A percentile compares a stretch with the other conserved stretches of the same genome.
These are phyloP conservation scores for Gigaspora rosea DNA, from an alignment of 192 early-diverging fungal species.

Conservation along the genomic window DNA sequence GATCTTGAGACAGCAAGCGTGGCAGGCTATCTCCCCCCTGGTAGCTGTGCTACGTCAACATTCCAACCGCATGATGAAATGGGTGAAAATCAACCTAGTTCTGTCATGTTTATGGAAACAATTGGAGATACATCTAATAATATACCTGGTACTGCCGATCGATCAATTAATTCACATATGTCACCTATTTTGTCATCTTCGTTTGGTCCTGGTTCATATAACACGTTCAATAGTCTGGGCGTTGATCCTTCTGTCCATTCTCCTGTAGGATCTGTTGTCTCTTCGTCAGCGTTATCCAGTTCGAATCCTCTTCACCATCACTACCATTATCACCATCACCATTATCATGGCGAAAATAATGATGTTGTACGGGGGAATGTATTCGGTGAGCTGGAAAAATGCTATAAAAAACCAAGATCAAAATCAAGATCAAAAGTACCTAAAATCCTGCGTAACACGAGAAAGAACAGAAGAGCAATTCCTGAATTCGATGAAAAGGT, in stretches of 20 bases:
- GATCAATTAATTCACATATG: slow-evolving; percentile 19
- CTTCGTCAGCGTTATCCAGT: slow-evolving; percentile 24
- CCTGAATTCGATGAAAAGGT: slow-evolving; percentile 8
- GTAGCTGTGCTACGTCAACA: slow-evolving; percentile 7
- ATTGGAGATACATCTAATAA: background rate
- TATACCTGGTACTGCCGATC: background rate
- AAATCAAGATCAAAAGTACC: slow-evolving; percentile 1
- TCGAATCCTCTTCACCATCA: slow-evolving; percentile 33
- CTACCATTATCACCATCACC: slow-evolving; percentile 34
- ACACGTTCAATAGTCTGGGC: slow-evolving; percentile 29
- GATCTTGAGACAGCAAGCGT: slow-evolving; percentile 41
- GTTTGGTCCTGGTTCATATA: slow-evolving; percentile 19
- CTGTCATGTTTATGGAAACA: slow-evolving; percentile 2
- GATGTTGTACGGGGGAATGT: slow-evolving; percentile 28
- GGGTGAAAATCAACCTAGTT: background rate
- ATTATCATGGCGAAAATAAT: slow-evolving; percentile 15
- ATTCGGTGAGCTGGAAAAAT: slow-evolving; percentile 32
- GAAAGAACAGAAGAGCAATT: slow-evolving; percentile 9
- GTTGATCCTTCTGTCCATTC: slow-evolving; percentile 27
- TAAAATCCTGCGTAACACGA: background rate
- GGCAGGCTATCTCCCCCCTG: slow-evolving; percentile 10
- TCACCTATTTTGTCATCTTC: slow-evolving; percentile 26
- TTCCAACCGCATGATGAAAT: slow-evolving; percentile 19
- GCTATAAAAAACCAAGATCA: slow-evolving; percentile 14
- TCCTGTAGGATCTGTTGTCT: slow-evolving; percentile 23